phyloP scores from a whole-genome alignment of 2,329 filamentous ascomycete species.

The Dendrostoma leiphaemia region DNA sequence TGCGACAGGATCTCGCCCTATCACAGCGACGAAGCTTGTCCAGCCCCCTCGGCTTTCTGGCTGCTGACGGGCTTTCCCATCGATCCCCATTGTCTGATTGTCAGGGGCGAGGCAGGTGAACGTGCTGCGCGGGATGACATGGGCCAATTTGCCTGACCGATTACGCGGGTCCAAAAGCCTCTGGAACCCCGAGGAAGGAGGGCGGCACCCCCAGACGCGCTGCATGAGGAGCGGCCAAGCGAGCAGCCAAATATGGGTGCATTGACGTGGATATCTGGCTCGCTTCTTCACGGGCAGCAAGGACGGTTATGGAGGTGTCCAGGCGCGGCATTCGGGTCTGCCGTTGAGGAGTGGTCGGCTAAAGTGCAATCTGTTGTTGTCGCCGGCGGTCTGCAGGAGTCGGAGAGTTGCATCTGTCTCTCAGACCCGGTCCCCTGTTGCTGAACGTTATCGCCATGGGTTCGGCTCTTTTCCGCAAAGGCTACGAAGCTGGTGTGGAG shows the following conservation, averaged over 20 bases:
- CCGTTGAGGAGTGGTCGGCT: constrained; percentile 3
- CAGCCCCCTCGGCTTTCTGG: neutral
- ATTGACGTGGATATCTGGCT: neutral
- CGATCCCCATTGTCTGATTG: neutral
- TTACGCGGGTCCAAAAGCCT: neutral
- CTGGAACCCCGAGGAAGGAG: neutral
- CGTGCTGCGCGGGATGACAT: neutral
- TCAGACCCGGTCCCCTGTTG: too few species aligned
- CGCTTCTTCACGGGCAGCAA: neutral
- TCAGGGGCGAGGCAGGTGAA: neutral
- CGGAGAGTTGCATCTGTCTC: constrained; percentile 4
- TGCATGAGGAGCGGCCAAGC: neutral
- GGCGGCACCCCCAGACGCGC: too few species aligned
- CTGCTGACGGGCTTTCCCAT: constrained; percentile 9
- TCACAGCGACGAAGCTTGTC: neutral
- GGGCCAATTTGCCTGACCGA: neutral
- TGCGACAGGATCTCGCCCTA: constrained; percentile 6
- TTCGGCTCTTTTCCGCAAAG: neutral
- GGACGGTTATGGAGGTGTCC: neutral
- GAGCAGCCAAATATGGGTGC: neutral
- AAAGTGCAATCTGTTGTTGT: neutral
- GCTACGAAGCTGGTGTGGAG: neutral
- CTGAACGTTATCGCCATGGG: neutral
- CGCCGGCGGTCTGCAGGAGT: neutral
- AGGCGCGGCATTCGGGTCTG: neutral